Base-by-base conservation (phyloP, 306 rosid genomes). In the Prunus campanulata region DNA sequence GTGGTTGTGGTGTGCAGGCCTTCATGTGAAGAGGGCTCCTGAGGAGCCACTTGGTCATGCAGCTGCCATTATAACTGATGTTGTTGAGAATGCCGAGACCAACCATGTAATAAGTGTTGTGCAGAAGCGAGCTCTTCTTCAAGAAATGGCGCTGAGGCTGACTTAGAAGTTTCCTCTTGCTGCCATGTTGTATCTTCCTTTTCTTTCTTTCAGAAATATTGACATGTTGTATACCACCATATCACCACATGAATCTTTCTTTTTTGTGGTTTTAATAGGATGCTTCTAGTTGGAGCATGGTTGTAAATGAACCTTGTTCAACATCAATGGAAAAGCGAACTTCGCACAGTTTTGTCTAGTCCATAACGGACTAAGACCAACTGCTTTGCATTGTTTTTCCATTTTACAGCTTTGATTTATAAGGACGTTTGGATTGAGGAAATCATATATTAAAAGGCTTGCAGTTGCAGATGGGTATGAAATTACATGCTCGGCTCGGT, bases 71-170 rank as follows among this genome's bases (percentile, higher is more conserved):
- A 89, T 94, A 77, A 86, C 98, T 2, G 98, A 92, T 62, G 97
- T 94, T 77, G 93, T 94, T 59, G 98, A 94, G 87, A 89, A 85
- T 79, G 97, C 98, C 13, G 95, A 94, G 84, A 89, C 96, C 49
- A 89, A 79, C 75, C 85, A 88, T 80, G 96, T 90, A 78, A 92
- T 92, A 66, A 90, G 87, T 79, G 93, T 96, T 78, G 83, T 96
- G n/a, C 96, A 94, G 82, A 94, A 92, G 83, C 90, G 98, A 81
- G 88, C 90, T 70, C 97, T 94, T 79, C 94, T 91, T 70, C 98
- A 94, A 83, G 96, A 91, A 85, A 91, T 94, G 96, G 98, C 97
- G 25, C 73, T 91, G 81, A 91, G 88, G 86, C 79, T 94, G 64
- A 82, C 96, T 20, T 93, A 90, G 82, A 77, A 57, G 10, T 51